Evolutionary conservation across 805 yeast species (phyloP), one percentile per base, ranked within the genome.

Genomic region (Metschnikowia similis): DNA sequence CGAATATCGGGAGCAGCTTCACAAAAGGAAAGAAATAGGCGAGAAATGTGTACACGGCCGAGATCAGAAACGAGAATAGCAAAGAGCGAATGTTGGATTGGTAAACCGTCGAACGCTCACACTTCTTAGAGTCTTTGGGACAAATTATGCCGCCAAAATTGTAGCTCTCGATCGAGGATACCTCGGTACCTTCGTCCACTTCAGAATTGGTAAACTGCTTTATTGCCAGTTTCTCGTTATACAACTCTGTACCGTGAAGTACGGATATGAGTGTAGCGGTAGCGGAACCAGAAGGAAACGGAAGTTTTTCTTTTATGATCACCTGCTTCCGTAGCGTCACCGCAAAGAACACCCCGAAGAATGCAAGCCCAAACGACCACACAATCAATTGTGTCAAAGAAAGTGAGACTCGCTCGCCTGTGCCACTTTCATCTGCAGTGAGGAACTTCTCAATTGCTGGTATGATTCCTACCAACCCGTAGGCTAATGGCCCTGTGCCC

Each of bases 401-500:
- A 35, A 79, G 66, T 13, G 59, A 56, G 9, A 74, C 51, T 13
- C 72, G 68, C 2, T 61, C 50, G 1, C 72, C 74, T 0, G 79
- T 69, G 2, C 96, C 96, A 35, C 86, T 81, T 65, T 92, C 99
- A 35, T 84, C 89, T 0, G 75, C 69, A 1, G 89, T 83, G 53
- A 92, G 68, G 56, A 92, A 85, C 69, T 90, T 89, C 62, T 92
- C 98, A 48, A 92, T 85, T 1, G 99, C 98, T 0, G 99, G 99
- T 1, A 94, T 79, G 4, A 95, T 91, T 1, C 99, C 99, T 17
- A 92, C 95, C 55, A 92, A 81, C 0, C 98, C 98, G 67, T 87
- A 92, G 0, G 97, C 95, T 54, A 92, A 72, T 0, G 99, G 99
- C 0, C 98, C 98, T 0, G 99, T 94, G 1, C 99, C 99, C 1